Evolutionary conservation across 163 green algal genomes (phyloP).

Genomic region (Botryococcus braunii): DNA sequence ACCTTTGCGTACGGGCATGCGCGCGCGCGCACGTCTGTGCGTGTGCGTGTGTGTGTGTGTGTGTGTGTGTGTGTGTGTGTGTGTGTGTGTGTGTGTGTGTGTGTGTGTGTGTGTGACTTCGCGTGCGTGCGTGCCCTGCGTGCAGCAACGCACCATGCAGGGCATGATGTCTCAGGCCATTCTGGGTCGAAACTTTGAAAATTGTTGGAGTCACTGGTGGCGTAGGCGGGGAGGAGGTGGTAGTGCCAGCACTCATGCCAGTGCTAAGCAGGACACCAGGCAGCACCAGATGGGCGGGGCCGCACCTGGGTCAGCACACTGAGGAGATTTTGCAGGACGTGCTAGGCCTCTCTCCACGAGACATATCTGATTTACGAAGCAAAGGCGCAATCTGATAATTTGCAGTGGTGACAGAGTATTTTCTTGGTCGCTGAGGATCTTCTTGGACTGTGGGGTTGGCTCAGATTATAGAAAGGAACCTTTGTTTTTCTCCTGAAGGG

Average conservation of each 20-base stretch:
- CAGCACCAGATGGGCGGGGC: constrained; percentile 49
- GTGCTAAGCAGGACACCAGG: constrained; percentile 27
- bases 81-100: not conserved
- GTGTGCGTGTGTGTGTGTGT: too few relatives aligned
- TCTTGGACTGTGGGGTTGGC: too few relatives aligned
- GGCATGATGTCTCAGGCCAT: not conserved
- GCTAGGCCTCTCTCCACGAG: constrained; percentile 31
- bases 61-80: too few relatives aligned
- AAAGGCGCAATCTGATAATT: constrained; percentile 39
- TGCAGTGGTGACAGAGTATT: too few relatives aligned
- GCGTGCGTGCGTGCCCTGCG: not conserved
- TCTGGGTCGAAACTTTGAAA: not conserved
- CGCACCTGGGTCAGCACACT: constrained; percentile 63
- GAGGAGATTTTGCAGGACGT: constrained; percentile 49
- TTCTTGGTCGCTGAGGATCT: too few relatives aligned
- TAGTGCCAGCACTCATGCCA: constrained; percentile 38
- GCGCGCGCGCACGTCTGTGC: too few relatives aligned
- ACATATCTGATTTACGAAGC: constrained; percentile 36
- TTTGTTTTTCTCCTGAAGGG: too few relatives aligned
- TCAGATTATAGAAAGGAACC: too few relatives aligned
- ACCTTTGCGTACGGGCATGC: not conserved
- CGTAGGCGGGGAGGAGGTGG: constrained; percentile 15
- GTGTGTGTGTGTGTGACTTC: too few relatives aligned
- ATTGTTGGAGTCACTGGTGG: not conserved
- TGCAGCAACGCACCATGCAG: not conserved